These are phyloP conservation scores for Orbilia javanica DNA, from an alignment of 2,329 filamentous ascomycete genomes.

Conservation along the genomic window DNA sequence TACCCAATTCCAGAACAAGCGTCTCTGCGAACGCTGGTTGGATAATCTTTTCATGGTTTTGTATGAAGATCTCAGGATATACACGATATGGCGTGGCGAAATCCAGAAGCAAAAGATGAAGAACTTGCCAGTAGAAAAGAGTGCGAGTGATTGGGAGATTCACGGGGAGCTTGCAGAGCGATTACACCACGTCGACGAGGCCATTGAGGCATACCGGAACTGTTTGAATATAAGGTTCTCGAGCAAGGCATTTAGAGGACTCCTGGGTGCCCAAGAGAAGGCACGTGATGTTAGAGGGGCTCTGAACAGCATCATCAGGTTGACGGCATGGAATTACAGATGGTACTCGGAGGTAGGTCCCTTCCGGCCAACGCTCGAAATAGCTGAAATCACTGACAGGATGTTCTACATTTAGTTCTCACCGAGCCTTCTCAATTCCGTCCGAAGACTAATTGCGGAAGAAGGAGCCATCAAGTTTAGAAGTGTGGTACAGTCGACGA, in stretches of 20 bases:
- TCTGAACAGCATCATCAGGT: conserved; percentile 84
- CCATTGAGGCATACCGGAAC: conserved; percentile 89
- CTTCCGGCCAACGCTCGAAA: background rate
- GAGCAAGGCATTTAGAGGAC: conserved; percentile 88
- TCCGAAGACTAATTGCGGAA: conserved; percentile 94
- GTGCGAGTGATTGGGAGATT: conserved; percentile 97
- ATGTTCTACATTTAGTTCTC: conserved; percentile 75
- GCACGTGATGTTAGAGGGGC: conserved; percentile 83
- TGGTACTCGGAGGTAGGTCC: conserved; percentile 91
- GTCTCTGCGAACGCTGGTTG: conserved; percentile 95
- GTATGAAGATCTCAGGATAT: conserved; percentile 93
- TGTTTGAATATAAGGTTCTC: conserved; percentile 91
- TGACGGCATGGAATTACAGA: conserved; percentile 97
- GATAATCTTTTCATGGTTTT: conserved; percentile 99
- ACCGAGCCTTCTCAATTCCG: conserved; percentile 85
- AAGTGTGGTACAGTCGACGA: conserved; percentile 96
- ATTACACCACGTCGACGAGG: conserved; percentile 89
- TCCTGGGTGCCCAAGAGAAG: conserved; percentile 82
- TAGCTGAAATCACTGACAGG: conserved; percentile 57
- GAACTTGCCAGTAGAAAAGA: conserved; percentile 95
- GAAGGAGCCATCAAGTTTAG: conserved; percentile 97
- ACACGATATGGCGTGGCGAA: conserved; percentile 99
- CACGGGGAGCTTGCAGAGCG: conserved; percentile 91
- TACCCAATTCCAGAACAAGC: conserved; percentile 95
- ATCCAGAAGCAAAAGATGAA: conserved; percentile 96